These are phyloP conservation scores for Oryza rufipogon DNA, from an alignment of 176 grass and related monocot species.

Conservation along the genomic window DNA sequence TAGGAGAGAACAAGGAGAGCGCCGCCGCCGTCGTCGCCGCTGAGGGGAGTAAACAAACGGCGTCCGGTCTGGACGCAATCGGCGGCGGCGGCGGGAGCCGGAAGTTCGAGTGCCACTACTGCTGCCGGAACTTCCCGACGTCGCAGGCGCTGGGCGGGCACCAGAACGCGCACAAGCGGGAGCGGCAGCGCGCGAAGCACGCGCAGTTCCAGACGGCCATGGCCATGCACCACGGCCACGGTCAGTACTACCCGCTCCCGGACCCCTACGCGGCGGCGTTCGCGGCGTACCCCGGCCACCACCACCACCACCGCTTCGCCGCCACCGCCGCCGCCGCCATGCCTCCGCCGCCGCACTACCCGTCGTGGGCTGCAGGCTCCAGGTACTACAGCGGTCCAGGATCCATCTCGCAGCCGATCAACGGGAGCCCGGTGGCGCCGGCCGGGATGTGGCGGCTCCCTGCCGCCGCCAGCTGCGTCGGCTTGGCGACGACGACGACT, in stretches of 20 bases:
- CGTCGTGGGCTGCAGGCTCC: constrained; percentile 49
- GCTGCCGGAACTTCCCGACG: constrained; percentile 85
- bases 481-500: not conserved
- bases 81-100: not conserved
- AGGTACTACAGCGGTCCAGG: constrained; percentile 58
- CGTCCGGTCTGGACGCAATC: not conserved
- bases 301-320: constrained; percentile 41
- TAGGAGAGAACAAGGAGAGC: constrained; percentile 30
- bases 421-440: constrained; percentile 54
- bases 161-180: constrained; percentile 97
- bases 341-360: constrained; percentile 59
- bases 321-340: constrained; percentile 25
- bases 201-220: constrained; percentile 76
- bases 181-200: constrained; percentile 74
- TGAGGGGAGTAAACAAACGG: not conserved
- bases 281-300: constrained; percentile 30
- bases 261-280: constrained; percentile 42
- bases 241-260: constrained; percentile 40
- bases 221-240: constrained; percentile 45
- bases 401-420: constrained; percentile 68
- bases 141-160: constrained; percentile 96
- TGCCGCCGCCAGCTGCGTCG: not conserved
- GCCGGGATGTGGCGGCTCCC: constrained; percentile 45
- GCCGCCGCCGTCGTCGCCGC: constrained; percentile 4
- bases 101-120: constrained; percentile 94